A percentile compares a stretch with the other conserved stretches of the same genome.
These are phyloP conservation scores for Fraxinus sp. DNA, from an alignment of 305 asterid species.

Conservation along the genomic window DNA sequence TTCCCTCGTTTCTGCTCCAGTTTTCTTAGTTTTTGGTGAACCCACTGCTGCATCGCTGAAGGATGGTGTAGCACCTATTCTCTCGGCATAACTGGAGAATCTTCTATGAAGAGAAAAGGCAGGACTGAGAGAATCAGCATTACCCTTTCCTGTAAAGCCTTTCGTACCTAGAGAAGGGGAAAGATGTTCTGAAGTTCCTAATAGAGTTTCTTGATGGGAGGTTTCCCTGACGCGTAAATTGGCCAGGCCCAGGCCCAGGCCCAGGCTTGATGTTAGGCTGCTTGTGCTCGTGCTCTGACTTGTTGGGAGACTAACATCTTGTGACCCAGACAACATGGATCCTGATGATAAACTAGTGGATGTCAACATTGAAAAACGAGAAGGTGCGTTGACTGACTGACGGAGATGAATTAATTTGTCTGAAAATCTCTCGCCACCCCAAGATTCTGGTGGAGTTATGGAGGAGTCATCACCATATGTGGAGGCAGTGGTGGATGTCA, in stretches of 20 bases:
- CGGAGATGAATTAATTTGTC: slow-evolving; percentile 64
- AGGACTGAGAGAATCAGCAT: slow-evolving; percentile 58
- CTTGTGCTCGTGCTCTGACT: slow-evolving; percentile 47
- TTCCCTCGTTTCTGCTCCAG: slow-evolving; percentile 91
- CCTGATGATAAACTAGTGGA: slow-evolving; percentile 60
- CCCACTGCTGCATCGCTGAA: slow-evolving; percentile 52
- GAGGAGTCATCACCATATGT: slow-evolving; percentile 56
- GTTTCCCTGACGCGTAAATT: slow-evolving; percentile 36
- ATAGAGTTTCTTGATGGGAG: slow-evolving; percentile 40
- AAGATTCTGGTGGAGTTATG: slow-evolving; percentile 91
- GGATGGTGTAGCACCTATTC: slow-evolving; percentile 73
- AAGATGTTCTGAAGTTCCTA: slow-evolving; percentile 50
- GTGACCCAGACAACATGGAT: slow-evolving; percentile 56
- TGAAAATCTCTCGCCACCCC: slow-evolving; percentile 83
- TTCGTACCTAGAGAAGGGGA: slow-evolving; percentile 55
- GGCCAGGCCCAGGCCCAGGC: not conserved
- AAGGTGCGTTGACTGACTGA: slow-evolving; percentile 58
- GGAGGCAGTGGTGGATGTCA: slow-evolving; percentile 54
- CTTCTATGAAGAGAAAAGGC: slow-evolving; percentile 59
- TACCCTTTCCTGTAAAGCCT: slow-evolving; percentile 43
- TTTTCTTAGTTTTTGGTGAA: slow-evolving; percentile 88
- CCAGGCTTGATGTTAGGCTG: slow-evolving; percentile 44
- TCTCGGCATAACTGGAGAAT: slow-evolving; percentile 87
- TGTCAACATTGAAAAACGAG: slow-evolving; percentile 61
- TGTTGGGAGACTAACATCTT: slow-evolving; percentile 45